Base-by-base conservation (phyloP, 2,329 filamentous ascomycete species). In the Penicillium sp. region DNA sequence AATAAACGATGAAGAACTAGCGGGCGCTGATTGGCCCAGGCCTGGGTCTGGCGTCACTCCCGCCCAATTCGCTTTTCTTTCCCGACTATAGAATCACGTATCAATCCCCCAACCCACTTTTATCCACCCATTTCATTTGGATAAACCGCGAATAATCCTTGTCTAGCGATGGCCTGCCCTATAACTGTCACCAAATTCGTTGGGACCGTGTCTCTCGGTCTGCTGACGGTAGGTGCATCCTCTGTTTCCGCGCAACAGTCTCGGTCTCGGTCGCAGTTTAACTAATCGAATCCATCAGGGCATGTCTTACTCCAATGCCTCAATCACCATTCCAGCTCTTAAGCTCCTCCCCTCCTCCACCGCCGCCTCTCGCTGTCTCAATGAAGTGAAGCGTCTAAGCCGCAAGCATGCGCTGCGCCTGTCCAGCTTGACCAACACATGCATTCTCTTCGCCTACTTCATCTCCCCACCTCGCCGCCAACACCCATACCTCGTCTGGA, bases 401-500 rank as follows among this genome's bases (percentile, higher is more conserved):
- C 82, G 85, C 55, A 81, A 82, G 45, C 89, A 92, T 66, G 81
- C 91, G 59, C 81, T 88, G 54, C 77, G 83, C 31, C 84, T 96
- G 51, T 85, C 89, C 50, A 81, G 85, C 63, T 76, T 96, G 65
- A 87, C 91, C 52, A 84, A 86, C 53, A 79, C 85, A 52, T 86
- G 90, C 29, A 87, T 97, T 69, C 79, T 91, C 65, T 83, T 93
- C 63, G 91, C 92, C 61, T 97, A 89, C 76, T 74, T 83, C 45
- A 80, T 96, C 63, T 93, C 92, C 2, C 90, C 92, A 0, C 83
- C 85, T 26, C 84, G 87, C 55, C 83, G 85, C 65, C 87, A 89
- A 71, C 93, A 98, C 73, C 93, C 93, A 0, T 98, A 96, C 73
- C 86, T 97, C 26, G 77, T 97, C 58, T 97, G 95, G 86, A 92